Evolutionary conservation across 2,329 filamentous ascomycete species (phyloP).

Genomic region (Didymosphaeria variabile): DNA sequence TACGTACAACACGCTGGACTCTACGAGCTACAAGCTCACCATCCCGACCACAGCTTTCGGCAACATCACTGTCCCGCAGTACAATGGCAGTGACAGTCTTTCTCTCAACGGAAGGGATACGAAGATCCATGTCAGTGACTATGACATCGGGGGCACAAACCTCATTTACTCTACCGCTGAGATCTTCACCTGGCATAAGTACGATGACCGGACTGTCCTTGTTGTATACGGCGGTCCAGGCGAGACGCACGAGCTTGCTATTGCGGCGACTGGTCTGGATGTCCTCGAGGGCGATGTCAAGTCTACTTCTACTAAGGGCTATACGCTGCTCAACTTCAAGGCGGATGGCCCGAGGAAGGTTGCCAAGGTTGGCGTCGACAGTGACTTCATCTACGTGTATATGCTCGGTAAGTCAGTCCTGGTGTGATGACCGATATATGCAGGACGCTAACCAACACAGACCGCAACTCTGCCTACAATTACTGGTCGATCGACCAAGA

Average conservation of each 20-base stretch:
- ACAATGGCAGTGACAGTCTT: constrained; percentile 60
- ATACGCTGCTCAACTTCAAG: constrained; percentile 63
- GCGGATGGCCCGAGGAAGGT: constrained; percentile 63
- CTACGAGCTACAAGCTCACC: constrained; percentile 70
- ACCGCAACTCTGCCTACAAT: constrained; percentile 72
- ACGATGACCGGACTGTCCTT: constrained; percentile 66
- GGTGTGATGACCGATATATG: background rate
- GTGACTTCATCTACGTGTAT: constrained; percentile 62
- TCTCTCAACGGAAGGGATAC: constrained; percentile 71
- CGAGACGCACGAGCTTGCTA: constrained; percentile 70
- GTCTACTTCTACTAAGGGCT: constrained; percentile 52
- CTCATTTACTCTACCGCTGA: constrained; percentile 75
- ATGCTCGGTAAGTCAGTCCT: constrained; percentile 59
- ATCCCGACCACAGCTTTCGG: constrained; percentile 67
- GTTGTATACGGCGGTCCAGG: constrained; percentile 70
- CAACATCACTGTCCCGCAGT: constrained; percentile 66
- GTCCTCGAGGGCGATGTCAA: constrained; percentile 54
- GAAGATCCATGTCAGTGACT: constrained; percentile 73
- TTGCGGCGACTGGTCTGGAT: constrained; percentile 51
- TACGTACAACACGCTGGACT: constrained; percentile 67
- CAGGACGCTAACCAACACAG: constrained; percentile 44
- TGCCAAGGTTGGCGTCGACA: constrained; percentile 54
- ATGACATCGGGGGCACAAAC: constrained; percentile 66
- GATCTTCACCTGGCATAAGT: constrained; percentile 73
- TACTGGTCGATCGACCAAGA: constrained; percentile 70